These are phyloP conservation scores for Ogataea saltuana DNA, from an alignment of 805 yeast species.

Conservation along the genomic window DNA sequence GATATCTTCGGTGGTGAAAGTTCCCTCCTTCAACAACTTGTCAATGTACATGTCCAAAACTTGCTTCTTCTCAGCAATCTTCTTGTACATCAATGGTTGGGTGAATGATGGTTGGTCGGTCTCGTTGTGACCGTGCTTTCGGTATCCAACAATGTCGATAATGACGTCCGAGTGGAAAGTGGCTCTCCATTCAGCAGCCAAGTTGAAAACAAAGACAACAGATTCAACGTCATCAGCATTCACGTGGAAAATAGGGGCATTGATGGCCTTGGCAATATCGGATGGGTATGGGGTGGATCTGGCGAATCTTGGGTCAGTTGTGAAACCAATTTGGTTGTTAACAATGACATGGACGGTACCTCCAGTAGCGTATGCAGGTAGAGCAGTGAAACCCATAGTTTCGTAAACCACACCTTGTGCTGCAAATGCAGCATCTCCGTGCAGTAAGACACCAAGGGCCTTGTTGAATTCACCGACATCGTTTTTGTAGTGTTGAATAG, in stretches of 20 bases:
- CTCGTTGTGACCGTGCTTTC: constrained; percentile 99
- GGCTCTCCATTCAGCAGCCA: constrained; percentile 99
- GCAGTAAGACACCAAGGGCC: constrained; percentile 90
- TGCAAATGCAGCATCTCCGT: constrained; percentile 99
- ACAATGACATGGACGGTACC: constrained; percentile 96
- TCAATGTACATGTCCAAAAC: constrained; percentile 85
- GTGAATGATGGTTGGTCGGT: constrained; percentile 99
- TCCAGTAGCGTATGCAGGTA: constrained; percentile 97
- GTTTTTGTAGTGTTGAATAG: constrained; percentile 86
- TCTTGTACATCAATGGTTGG: constrained; percentile 95
- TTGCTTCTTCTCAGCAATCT: constrained; percentile 84
- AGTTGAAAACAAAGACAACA: constrained; percentile 83
- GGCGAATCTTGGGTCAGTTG: constrained; percentile 96
- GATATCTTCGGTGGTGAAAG: constrained; percentile 86
- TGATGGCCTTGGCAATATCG: constrained; percentile 93
- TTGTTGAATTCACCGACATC: constrained; percentile 81
- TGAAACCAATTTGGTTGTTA: constrained; percentile 98
- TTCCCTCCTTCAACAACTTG: constrained; percentile 78
- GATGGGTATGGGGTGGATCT: constrained; percentile 98
- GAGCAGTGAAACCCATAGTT: constrained; percentile 89
- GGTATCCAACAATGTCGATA: constrained; percentile 96
- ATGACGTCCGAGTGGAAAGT: constrained; percentile 95
- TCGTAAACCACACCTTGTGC: constrained; percentile 99
- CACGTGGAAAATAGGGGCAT: constrained; percentile 99
- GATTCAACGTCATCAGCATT: constrained; percentile 98